Evolutionary conservation across 768 basidiomycete species (phyloP).

Genomic region (Kockovaella imperatae): DNA sequence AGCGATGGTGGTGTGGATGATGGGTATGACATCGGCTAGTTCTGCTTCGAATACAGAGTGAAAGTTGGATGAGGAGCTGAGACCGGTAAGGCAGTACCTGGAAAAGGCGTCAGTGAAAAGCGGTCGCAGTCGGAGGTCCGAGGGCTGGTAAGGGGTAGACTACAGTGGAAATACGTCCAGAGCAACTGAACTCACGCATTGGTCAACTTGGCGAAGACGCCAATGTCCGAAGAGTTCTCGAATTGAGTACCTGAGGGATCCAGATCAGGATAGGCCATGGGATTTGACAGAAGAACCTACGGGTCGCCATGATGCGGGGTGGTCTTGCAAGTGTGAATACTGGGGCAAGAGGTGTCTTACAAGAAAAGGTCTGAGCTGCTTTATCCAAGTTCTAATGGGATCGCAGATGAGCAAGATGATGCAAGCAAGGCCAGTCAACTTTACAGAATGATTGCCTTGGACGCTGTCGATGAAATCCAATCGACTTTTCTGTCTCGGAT

Average conservation of each 20-base stretch:
- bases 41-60: constrained; percentile 96
- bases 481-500: too few species aligned
- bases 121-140: background rate
- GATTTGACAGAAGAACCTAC: too few species aligned
- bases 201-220: constrained; percentile 94
- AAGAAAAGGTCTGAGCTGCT: too few species aligned
- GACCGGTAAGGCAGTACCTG: constrained; percentile 86
- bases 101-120: background rate
- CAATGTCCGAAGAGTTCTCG: constrained; percentile 89
- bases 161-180: background rate
- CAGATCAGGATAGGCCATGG: too few species aligned
- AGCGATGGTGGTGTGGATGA: constrained; percentile 90
- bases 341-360: too few species aligned
- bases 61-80: constrained; percentile 93
- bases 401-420: too few species aligned
- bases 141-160: background rate
- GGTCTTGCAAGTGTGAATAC: too few species aligned
- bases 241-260: constrained; percentile 84
- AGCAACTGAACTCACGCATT: constrained; percentile 52
- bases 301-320: too few species aligned
- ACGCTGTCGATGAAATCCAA: too few species aligned
- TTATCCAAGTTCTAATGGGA: too few species aligned
- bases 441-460: too few species aligned
- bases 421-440: too few species aligned
- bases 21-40: constrained; percentile 82